Evolutionary conservation across 495 filamentous ascomycete genomes (phyloP), one percentile per base, ranked within the genome.

Genomic region (Astrocystis sublimbata): DNA sequence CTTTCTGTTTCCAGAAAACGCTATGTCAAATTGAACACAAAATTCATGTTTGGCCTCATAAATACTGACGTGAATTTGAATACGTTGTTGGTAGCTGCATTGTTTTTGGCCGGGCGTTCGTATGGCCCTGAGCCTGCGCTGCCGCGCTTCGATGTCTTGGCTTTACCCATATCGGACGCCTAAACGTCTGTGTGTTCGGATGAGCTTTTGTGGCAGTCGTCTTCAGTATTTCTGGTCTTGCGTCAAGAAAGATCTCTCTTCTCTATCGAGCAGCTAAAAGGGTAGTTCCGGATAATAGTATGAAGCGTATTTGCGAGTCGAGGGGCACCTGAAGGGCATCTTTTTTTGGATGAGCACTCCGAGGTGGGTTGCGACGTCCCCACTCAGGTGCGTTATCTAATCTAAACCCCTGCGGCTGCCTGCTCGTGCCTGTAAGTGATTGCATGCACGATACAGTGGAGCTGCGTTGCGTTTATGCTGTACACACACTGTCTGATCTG

Each of bases 51-150:
- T n/a, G n/a, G 42, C 21, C 42, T 47, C 12, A 4, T 23, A 17
- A 17, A 5, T 19, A 62, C 51, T 54, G 5, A 63, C 61, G 61
- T 79, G 72, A 84, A 84, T 65, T 83, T 83, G 83, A 97, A 97
- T 75, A 96, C 89, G 68, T 89, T 92, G 76, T 94, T 89, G 62
- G 83, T 86, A 38, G 81, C 75, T 15, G 59, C 30, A 13, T 43
- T 62, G 28, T 35, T 69, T 61, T 70, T 81, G 63, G 63, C 61
- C 58, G 75, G 77, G 69, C 72, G 77, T 33, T 81, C 76, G 74
- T 92, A 92, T 3, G 89, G 89, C 30, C 73, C 73, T 50, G 70
- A 72, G 46, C 77, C 68, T 23, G 80, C 78, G 64, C 75, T 76
- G 62, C 81, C 83, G 75, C 85, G 85, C 81, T 89, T 91, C 49